phyloP scores from a whole-genome alignment of 2,329 filamentous ascomycete species.

The Talaromyces sp. region DNA sequence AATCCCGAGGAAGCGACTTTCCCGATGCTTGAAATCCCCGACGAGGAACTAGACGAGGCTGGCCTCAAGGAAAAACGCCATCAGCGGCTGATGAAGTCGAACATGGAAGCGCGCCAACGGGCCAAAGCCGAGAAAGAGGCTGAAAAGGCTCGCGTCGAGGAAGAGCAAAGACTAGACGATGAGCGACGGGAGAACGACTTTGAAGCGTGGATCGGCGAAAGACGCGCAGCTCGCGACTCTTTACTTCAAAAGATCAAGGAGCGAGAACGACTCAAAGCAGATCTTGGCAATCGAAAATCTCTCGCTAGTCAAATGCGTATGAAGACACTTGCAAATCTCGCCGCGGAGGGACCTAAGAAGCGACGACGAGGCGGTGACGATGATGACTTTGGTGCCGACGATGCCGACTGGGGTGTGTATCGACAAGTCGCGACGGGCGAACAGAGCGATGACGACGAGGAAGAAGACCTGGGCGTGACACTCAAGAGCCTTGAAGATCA shows the following conservation, averaged over 20 bases:
- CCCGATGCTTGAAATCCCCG: conserved; percentile 79
- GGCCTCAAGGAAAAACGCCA: conserved; percentile 87
- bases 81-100: conserved; percentile 88
- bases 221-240: conserved; percentile 66
- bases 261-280: conserved; percentile 84
- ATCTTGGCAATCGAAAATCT: conserved; percentile 93
- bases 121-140: conserved; percentile 94
- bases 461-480: conserved; percentile 74
- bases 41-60: conserved; percentile 90
- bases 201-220: conserved; percentile 80
- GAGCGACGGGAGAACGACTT: conserved; percentile 80
- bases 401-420: conserved; percentile 97
- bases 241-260: conserved; percentile 85
- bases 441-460: conserved; percentile 79
- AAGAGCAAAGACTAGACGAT: conserved; percentile 77
- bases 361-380: conserved; percentile 88
- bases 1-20: conserved; percentile 76
- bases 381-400: conserved; percentile 93
- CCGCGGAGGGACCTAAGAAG: conserved; percentile 78
- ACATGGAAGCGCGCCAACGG: conserved; percentile 86
- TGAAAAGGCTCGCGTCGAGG: conserved; percentile 77
- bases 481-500: conserved; percentile 78
- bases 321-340: conserved; percentile 95
- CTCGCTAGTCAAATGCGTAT: conserved; percentile 94
- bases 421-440: conserved; percentile 81